phyloP scores from a whole-genome alignment of 2,329 filamentous ascomycete species.

The Penicillium sp. region DNA sequence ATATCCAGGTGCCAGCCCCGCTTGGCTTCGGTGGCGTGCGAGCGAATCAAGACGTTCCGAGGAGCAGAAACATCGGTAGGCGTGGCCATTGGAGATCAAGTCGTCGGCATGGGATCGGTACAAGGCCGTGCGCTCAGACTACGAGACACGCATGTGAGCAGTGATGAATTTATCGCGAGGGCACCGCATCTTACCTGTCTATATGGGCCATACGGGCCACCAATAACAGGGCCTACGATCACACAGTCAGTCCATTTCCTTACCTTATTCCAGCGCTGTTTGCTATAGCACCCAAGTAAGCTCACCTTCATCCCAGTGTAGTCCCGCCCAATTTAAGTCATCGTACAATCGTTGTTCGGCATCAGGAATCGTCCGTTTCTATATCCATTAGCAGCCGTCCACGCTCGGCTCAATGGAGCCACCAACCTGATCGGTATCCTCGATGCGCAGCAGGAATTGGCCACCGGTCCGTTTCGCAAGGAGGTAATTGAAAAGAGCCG shows the following conservation, averaged over 20 bases:
- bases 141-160: constrained; percentile 2
- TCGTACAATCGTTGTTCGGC: constrained; percentile 75
- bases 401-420: background rate
- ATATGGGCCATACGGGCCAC: constrained; percentile 81
- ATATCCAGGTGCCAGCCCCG: constrained; percentile 61
- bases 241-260: constrained; percentile 6
- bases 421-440: constrained; percentile 88
- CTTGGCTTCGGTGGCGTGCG: constrained; percentile 61
- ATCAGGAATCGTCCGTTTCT: constrained; percentile 78
- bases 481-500: constrained; percentile 92
- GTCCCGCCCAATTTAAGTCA: constrained; percentile 83
- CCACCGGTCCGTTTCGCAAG: constrained; percentile 84
- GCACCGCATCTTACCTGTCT: constrained; percentile 59
- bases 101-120: constrained; percentile 70
- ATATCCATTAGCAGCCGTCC: constrained; percentile 32
- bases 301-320: constrained; percentile 88
- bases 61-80: constrained; percentile 92
- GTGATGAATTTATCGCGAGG: background rate
- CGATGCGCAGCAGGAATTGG: constrained; percentile 85
- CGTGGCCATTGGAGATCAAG: constrained; percentile 68
- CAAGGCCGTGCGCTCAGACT: constrained; percentile 74
- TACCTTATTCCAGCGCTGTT: background rate
- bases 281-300: background rate
- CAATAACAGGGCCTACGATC: constrained; percentile 68
- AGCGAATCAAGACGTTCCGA: constrained; percentile 66